Evolutionary conservation across 2,329 filamentous ascomycete species (phyloP), one percentile per base, ranked within the genome.

Genomic region (Aureobasidium sp.): DNA sequence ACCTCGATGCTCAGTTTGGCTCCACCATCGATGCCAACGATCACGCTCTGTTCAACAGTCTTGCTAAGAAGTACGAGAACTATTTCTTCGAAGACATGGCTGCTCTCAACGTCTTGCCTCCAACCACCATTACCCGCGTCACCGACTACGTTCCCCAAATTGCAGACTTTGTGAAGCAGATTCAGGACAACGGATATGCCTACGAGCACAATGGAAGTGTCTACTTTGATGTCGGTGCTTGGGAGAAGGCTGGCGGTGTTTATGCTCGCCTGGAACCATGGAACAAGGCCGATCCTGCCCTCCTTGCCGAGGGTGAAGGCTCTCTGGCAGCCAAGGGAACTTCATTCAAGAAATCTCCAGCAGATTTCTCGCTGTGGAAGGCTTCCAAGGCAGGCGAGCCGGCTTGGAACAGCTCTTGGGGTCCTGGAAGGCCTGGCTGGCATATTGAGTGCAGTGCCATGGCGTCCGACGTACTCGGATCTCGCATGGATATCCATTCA

Each of bases 381-480:
- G 86, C 87, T 60, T 92, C 88, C 1, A 97, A 96, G 76, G 85
- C 90, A 15, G 93, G 93, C 47, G 93, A 97, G 79, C 93, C 93
- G 0, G 89, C 85, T 66, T 97, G 93, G 93, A 81, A 85, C 5
- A 94, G 89, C 68, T 85, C 86, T 3, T 97, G 93, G 92, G 91
- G 93, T 5, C 81, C 86, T 61, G 92, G 92, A 5, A 82, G 93
- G 48, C 93, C 93, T 0, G 93, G 93, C 19, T 97, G 93, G 93
- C 93, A 97, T 71, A 97, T 97, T 70, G 92, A 97, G 77, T 97
- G 93, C 84, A 92, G 88, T 1, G 91, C 91, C 17, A 97, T 97
- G 93, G 91, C 92, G 0, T 93, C 89, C 2, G 90, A 92, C 66
- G 83, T 91, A n/a, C 78, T 97, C 1, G 92, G 92, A 5, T 81